Evolutionary conservation across 2,329 filamentous ascomycete genomes (phyloP).

Genomic region (Claviceps cyperi): DNA sequence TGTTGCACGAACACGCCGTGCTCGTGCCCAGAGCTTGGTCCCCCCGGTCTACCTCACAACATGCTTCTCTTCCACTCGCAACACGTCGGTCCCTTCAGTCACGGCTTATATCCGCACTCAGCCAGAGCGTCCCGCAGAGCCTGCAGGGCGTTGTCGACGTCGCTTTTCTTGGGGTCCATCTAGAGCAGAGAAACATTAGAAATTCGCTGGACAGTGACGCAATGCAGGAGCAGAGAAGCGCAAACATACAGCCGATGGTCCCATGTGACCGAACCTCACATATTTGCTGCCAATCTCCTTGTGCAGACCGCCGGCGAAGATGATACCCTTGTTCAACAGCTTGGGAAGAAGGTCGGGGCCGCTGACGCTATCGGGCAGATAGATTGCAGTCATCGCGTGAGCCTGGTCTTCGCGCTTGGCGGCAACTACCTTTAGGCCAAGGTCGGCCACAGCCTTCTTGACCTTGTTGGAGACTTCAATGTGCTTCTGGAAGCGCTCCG

Average conservation of each 20-base stretch:
- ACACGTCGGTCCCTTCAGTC: background rate
- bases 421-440: slow-evolving; percentile 81
- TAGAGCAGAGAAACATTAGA: slow-evolving; percentile 14
- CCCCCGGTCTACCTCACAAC: background rate
- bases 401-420: slow-evolving; percentile 79
- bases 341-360: slow-evolving; percentile 74
- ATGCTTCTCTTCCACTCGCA: background rate
- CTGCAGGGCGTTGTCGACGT: slow-evolving; percentile 73
- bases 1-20: background rate
- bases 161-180: slow-evolving; percentile 61
- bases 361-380: slow-evolving; percentile 71
- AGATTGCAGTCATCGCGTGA: slow-evolving; percentile 96
- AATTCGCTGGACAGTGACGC: background rate
- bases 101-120: slow-evolving; percentile 54
- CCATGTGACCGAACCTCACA: slow-evolving; percentile 95
- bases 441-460: slow-evolving; percentile 65
- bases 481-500: slow-evolving; percentile 74
- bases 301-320: slow-evolving; percentile 92
- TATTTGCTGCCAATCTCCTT: slow-evolving; percentile 91
- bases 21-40: background rate
- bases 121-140: slow-evolving; percentile 60
- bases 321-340: slow-evolving; percentile 71
- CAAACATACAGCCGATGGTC: slow-evolving; percentile 64
- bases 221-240: background rate
- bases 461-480: slow-evolving; percentile 66